Base-by-base conservation (phyloP, 192 early-diverging fungal genomes). In the Mortierella claussenii region DNA sequence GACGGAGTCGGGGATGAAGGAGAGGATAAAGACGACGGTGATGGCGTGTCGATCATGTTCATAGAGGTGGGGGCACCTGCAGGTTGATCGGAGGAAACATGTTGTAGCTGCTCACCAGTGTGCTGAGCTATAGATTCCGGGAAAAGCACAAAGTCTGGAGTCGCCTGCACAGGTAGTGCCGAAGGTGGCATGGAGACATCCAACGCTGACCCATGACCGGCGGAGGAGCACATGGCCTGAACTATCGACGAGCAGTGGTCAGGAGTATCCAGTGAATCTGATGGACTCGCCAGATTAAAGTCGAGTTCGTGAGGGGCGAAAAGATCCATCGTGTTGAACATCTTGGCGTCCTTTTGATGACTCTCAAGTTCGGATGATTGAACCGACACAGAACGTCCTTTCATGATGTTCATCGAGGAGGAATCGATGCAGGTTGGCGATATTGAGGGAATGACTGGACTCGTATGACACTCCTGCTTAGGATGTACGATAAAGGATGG, bases 1-100 rank as follows among this genome's bases (percentile, higher is more conserved):
- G 62, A 37, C 0, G 49, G 36, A 4, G 34, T 18, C 11, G 69
- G 56, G 26, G 69, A 62, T 18, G 69, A 28, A 18, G 61, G 61
- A 21, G 68, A 48, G 8, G 69, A 50, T 3, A 48, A 46, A 31
- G 26, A 24, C 11, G 60, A 62, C 2, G 60, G 26, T 5, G 60
- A 51, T 17, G 21, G 60, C 2, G 60, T 40, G 28, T 44, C 55
- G 28, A 1, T 21, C 2, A 24, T 40, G 11, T n/a, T 27, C 2
- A 6, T 20, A 18, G 36, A 21, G 3, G 54, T 40, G 18, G 51
- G 28, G 21, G 18, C 3, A 53, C 28, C 30, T 32, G 31, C 3
- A 32, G 21, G 5, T 3, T 13, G 12, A 49, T 49, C 27, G 28
- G 28, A 18, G 36, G 1, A 5, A 5, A 8, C 54, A 23, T 40